These are phyloP conservation scores for Colletotrichum scovillei DNA, from an alignment of 2,329 filamentous ascomycete genomes.

Conservation along the genomic window DNA sequence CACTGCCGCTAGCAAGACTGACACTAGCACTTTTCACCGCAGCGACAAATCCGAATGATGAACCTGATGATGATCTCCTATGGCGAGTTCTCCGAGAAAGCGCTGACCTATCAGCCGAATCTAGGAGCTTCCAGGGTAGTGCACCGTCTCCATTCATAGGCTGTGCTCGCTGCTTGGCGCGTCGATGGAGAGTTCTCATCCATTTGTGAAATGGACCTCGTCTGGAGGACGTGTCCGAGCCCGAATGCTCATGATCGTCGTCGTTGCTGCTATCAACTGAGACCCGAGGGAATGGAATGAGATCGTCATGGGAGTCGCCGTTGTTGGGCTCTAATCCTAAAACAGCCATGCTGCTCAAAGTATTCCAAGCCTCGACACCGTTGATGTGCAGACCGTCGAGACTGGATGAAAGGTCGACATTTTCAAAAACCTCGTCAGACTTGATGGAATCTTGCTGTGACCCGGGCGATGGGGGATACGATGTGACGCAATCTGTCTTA, in stretches of 20 bases:
- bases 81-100: conserved; percentile 49
- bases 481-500: conserved; percentile 52
- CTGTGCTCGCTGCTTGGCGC: conserved; percentile 56
- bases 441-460: conserved; percentile 33
- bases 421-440: conserved; percentile 43
- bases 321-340: conserved; percentile 51
- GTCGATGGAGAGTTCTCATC: conserved; percentile 76
- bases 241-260: conserved; percentile 24
- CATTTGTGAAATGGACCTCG: conserved; percentile 74
- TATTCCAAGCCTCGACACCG: conserved; percentile 48
- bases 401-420: conserved; percentile 45
- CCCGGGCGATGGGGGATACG: conserved; percentile 41
- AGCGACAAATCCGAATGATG: conserved; percentile 84
- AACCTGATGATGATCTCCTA: conserved; percentile 74
- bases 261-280: conserved; percentile 40
- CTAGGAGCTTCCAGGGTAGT: conserved; percentile 49
- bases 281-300: conserved; percentile 34
- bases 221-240: conserved; percentile 19
- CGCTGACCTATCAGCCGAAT: conserved; percentile 39
- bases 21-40: conserved; percentile 84
- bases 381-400: conserved; percentile 41
- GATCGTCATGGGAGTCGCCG: conserved; percentile 29
- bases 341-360: conserved; percentile 53
- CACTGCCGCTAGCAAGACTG: conserved; percentile 79
- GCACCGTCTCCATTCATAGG: conserved; percentile 39